Evolutionary conservation across 2,329 filamentous ascomycete species (phyloP), one percentile per base, ranked within the genome.

Genomic region (Ramularia endophylla): DNA sequence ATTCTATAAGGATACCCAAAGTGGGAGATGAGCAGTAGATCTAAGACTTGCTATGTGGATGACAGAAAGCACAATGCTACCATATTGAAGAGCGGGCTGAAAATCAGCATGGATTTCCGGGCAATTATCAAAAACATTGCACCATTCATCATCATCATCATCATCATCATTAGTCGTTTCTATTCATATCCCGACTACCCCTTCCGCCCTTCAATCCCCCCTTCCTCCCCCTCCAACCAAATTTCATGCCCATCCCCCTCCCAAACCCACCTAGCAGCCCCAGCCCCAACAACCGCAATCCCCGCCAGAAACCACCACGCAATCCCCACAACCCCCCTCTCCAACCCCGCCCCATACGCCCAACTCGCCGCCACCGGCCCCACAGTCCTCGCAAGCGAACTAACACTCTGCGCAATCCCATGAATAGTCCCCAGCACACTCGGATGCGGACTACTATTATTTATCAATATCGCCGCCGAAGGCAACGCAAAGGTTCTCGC

Each of bases 211-310:
- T 38, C 37, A 20, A 40, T 40, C n/a, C 41, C 48, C 40, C 57
- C 51, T 38, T 61, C 57, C 41, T 75, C 72, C 2, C 65, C 71
- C 16, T 74, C 69, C 0, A 78, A 54, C 47, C 67, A 62, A 15
- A 78, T 72, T 58, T 81, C 78, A 58, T 80, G 77, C 2, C 79
- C 79, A 50, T 68, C 74, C 0, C 80, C 81, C 51, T 85, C 81
- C 36, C 75, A 71, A 8, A 85, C 76, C 38, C 71, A 71, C 59
- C 77, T 68, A 0, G 77, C 73, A 9, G 78, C 70, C 3, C 71
- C 54, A 57, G 77, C 81, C 0, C 78, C 79, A 3, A 77, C 39
- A 2, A 73, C 59, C 1, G 77, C 73, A 30, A 81, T 67, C 12
- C 62, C 56, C 0, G 75, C 72, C 51, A 78, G 61, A 18, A 61